phyloP scores from a whole-genome alignment of 2,329 filamentous ascomycete genomes.

The Hypocrella siamensis region DNA sequence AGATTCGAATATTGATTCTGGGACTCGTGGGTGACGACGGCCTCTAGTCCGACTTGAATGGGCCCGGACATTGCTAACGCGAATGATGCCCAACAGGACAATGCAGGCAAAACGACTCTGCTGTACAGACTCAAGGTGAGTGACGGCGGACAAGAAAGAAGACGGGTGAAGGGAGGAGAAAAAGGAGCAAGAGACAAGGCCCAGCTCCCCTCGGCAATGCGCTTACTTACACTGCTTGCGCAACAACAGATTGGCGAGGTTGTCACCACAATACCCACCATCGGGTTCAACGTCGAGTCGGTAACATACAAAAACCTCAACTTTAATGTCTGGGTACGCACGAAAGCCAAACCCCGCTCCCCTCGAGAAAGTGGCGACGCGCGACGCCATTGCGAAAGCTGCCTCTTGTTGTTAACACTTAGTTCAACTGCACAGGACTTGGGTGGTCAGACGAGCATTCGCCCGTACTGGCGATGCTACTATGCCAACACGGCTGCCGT shows the following conservation, averaged over 20 bases:
- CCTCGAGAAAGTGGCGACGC: slow-evolving; percentile 1
- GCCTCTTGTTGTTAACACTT: too few relatives aligned
- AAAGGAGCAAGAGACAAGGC: too few relatives aligned
- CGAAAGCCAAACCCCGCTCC: too few relatives aligned
- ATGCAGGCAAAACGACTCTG: slow-evolving; percentile 94
- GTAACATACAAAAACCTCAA: slow-evolving; percentile 97
- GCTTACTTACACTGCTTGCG: neutral
- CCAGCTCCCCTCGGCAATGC: neutral
- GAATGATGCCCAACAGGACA: slow-evolving; percentile 47
- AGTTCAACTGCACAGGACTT: too few relatives aligned
- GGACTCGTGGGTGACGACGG: slow-evolving; percentile 53
- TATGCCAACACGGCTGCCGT: slow-evolving; percentile 97
- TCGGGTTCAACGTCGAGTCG: slow-evolving; percentile 98
- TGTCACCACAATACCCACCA: slow-evolving; percentile 96
- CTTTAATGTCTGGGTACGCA: slow-evolving; percentile 95
- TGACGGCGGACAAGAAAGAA: too few relatives aligned
- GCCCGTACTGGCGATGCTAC: slow-evolving; percentile 98
- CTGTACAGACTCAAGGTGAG: slow-evolving; percentile 86
- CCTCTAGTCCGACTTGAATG: neutral
- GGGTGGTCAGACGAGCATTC: slow-evolving; percentile 94
- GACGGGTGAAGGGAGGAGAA: too few relatives aligned
- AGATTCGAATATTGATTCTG: slow-evolving; percentile 89
- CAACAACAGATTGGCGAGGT: slow-evolving; percentile 79
- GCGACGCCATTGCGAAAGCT: too few relatives aligned
- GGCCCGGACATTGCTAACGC: slow-evolving; percentile 5